A percentile compares a stretch with the other conserved stretches of the same genome.
Conservation (phyloP, 1,139 yeast genomes). For the Debaryomyces sp. region DNA sequence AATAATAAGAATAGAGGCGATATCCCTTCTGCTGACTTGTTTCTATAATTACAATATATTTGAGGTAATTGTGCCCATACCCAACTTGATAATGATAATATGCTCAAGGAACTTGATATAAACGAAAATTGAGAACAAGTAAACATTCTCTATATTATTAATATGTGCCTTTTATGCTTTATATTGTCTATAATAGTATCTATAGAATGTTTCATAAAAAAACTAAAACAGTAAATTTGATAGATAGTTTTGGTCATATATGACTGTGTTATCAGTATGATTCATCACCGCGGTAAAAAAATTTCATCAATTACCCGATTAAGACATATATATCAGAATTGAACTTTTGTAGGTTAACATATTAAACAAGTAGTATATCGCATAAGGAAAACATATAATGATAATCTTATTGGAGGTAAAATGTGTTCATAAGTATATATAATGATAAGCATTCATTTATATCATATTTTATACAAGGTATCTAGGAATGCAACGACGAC, state of each 20-base stretch:
- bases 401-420: no score
- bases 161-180: not conserved
- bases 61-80: conserved; percentile 90
- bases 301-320: conserved; percentile 10
- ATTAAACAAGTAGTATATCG: not conserved
- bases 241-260: not conserved
- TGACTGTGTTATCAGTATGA: conserved; percentile 6
- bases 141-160: conserved; percentile 12
- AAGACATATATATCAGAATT: conserved; percentile 1
- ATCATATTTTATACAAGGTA: conserved; percentile 59
- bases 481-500: conserved; percentile 81
- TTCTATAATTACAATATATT: conserved; percentile 69
- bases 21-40: conserved; percentile 84
- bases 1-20: conserved; percentile 73
- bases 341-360: not conserved
- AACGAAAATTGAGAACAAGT: conserved; percentile 18
- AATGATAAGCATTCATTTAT: not conserved
- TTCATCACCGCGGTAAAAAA: conserved; percentile 13
- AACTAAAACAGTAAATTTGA: not conserved
- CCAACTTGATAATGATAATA: conserved; percentile 56
- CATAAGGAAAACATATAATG: not conserved
- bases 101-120: conserved; percentile 35
- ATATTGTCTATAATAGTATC: not conserved
- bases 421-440: not conserved
- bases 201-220: not conserved